phyloP scores from a whole-genome alignment of 345 rosid genomes.

The Linum tenue region DNA sequence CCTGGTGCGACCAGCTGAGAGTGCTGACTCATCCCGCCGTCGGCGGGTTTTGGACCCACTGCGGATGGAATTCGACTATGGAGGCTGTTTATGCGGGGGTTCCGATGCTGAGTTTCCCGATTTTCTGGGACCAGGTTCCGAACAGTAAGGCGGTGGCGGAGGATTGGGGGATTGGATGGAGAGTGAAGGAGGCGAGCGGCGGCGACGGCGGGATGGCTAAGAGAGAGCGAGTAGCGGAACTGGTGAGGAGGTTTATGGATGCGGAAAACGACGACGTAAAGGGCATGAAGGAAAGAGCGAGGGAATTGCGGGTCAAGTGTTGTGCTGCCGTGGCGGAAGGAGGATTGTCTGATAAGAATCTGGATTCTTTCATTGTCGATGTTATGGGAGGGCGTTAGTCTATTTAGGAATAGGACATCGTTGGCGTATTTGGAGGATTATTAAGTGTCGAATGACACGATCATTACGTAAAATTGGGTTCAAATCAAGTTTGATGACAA shows the following conservation, averaged over 20 bases:
- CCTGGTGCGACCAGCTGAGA: conserved; percentile 27
- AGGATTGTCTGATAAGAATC: conserved; percentile 17
- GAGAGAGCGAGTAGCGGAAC: conserved; percentile 13
- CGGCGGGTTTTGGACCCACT: conserved; percentile 27
- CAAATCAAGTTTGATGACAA: too few relatives aligned
- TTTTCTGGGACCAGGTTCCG: conserved; percentile 20
- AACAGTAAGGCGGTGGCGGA: conserved; percentile 14
- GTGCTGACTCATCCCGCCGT: conserved; percentile 18
- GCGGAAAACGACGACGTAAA: conserved; percentile 4
- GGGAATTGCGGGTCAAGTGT: conserved; percentile 8
- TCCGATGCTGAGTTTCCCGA: conserved; percentile 22
- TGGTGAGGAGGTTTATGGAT: conserved; percentile 18
- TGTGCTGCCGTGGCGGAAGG: conserved; percentile 12
- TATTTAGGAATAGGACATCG: too few relatives aligned
- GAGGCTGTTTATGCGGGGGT: conserved; percentile 22
- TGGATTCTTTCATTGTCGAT: conserved; percentile 14
- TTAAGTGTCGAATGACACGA: too few relatives aligned
- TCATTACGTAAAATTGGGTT: too few relatives aligned
- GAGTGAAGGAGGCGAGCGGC: conserved; percentile 3
- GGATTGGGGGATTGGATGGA: conserved; percentile 25
- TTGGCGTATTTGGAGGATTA: too few relatives aligned
- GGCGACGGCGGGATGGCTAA: conserved; percentile 2
- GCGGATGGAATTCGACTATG: conserved; percentile 24
- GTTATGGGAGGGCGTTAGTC: too few relatives aligned
- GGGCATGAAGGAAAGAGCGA: conserved; percentile 13